Percentiles rank a stretch among this genome's conserved stretches.
Evolutionary conservation across 768 basidiomycete species (phyloP).

Genomic region (Lentinula sp.): DNA sequence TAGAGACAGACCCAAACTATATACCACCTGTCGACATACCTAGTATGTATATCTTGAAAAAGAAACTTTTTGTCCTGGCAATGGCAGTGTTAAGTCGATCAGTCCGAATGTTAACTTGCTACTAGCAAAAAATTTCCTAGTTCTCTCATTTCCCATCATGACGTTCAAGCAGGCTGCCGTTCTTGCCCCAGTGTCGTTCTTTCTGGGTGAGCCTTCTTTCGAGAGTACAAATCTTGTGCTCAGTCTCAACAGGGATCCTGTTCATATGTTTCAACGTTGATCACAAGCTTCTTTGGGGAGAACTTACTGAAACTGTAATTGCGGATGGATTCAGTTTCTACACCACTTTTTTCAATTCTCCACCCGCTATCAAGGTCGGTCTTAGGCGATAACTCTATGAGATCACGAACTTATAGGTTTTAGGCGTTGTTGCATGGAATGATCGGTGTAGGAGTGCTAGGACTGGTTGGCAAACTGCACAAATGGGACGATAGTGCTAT

Average conservation of each 20-base stretch:
- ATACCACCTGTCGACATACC: conserved; percentile 3
- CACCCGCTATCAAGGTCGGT: conserved; percentile 86
- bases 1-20: not conserved
- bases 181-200: conserved; percentile 82
- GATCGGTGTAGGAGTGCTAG: conserved; percentile 70
- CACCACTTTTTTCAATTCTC: conserved; percentile 87
- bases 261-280: conserved; percentile 87
- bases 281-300: conserved; percentile 73
- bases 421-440: conserved; percentile 87
- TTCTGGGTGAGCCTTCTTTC: conserved; percentile 55
- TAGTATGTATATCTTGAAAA: not conserved
- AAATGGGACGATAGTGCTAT: conserved; percentile 90
- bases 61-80: not conserved
- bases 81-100: not conserved
- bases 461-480: conserved; percentile 73
- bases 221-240: conserved; percentile 1
- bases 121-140: not conserved
- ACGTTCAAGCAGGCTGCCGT: conserved; percentile 89
- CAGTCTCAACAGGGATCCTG: conserved; percentile 50
- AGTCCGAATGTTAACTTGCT: not conserved
- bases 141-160: conserved; percentile 39
- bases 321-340: conserved; percentile 87
- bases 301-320: conserved; percentile 56
- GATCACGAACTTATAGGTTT: not conserved
- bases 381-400: not conserved